phyloP scores from a whole-genome alignment of 371 early-diverging fungal genomes.

The Mortierella sp. region DNA sequence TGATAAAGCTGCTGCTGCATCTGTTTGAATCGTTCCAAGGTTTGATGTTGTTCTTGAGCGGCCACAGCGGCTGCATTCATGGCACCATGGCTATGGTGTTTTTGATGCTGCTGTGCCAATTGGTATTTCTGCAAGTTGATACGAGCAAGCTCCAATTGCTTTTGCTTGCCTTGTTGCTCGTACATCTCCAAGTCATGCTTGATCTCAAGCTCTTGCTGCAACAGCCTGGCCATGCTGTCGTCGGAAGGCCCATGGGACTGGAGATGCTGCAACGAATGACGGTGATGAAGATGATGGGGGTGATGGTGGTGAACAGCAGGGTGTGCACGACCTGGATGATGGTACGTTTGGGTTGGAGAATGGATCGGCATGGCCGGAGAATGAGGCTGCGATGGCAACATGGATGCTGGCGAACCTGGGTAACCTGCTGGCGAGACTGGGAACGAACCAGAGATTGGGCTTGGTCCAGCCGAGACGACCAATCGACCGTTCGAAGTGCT shows the following conservation, averaged over 20 bases:
- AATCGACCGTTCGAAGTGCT: slow-evolving; percentile 5
- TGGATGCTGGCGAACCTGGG: background rate
- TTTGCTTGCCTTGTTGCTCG: slow-evolving; percentile 20
- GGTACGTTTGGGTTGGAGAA: slow-evolving; percentile 12
- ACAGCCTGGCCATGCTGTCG: slow-evolving; percentile 1
- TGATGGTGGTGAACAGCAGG: slow-evolving; percentile 14
- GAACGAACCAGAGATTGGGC: background rate
- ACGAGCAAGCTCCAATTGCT: slow-evolving; percentile 14
- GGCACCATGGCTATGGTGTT: background rate
- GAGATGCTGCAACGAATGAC: slow-evolving; percentile 4
- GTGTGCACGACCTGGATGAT: too few species aligned
- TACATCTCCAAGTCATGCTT: slow-evolving; percentile 12
- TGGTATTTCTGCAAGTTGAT: slow-evolving; percentile 21
- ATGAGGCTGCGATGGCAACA: slow-evolving; percentile 8
- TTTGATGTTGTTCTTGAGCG: slow-evolving; percentile 5
- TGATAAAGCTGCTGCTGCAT: slow-evolving; percentile 15
- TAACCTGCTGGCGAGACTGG: background rate
- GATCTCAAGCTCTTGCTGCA: slow-evolving; percentile 20
- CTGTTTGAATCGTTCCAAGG: slow-evolving; percentile 10
- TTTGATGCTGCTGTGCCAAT: slow-evolving; percentile 18
- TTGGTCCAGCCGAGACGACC: slow-evolving; percentile 7
- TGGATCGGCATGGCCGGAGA: slow-evolving; percentile 12
- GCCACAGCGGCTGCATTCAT: background rate
- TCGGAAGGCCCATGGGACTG: slow-evolving; percentile 12
- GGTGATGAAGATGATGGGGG: background rate